phyloP scores from a whole-genome alignment of 495 filamentous ascomycete genomes.

The Astrothelium subdiscretum region DNA sequence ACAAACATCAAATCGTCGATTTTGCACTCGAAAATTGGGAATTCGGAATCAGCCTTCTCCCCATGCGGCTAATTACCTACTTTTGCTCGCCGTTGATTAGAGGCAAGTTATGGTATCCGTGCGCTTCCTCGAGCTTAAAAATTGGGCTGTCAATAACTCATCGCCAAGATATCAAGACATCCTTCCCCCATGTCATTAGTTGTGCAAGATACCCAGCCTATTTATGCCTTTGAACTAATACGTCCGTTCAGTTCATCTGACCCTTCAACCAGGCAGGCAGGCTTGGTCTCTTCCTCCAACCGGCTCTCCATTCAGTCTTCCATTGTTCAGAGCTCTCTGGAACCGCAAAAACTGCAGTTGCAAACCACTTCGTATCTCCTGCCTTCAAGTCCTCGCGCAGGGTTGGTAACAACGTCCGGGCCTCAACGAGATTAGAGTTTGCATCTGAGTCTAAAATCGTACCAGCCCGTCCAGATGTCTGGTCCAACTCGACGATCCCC shows the following conservation, averaged over 20 bases:
- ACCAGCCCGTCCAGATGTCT: conserved; percentile 34
- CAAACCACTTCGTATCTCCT: conserved; percentile 35
- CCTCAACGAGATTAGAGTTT: conserved; percentile 63
- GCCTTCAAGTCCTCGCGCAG: conserved; percentile 32
- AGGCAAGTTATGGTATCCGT: too few relatives aligned
- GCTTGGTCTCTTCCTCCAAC: conserved; percentile 42
- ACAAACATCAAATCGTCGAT: too few relatives aligned
- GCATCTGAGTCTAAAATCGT: conserved; percentile 61
- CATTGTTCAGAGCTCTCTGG: conserved; percentile 22
- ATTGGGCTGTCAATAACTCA: too few relatives aligned
- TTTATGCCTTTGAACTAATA: too few relatives aligned
- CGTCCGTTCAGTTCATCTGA: too few relatives aligned
- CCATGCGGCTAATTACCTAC: too few relatives aligned
- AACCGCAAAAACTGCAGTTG: conserved; percentile 39
- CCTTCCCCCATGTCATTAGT: background rate
- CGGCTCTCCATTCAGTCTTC: conserved; percentile 30
- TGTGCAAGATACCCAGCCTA: background rate
- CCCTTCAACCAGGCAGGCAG: conserved; percentile 44
- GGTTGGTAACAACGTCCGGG: conserved; percentile 57
- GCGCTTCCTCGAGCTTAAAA: too few relatives aligned
- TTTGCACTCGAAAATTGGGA: too few relatives aligned
- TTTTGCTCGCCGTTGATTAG: too few relatives aligned
- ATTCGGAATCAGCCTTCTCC: too few relatives aligned
- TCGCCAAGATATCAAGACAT: background rate
- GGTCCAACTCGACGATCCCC: conserved; percentile 51